A percentile compares a stretch with the other conserved stretches of the same genome.
These are phyloP conservation scores for Ogataea nitratoaversa DNA, from an alignment of 805 yeast species.

Conservation along the genomic window DNA sequence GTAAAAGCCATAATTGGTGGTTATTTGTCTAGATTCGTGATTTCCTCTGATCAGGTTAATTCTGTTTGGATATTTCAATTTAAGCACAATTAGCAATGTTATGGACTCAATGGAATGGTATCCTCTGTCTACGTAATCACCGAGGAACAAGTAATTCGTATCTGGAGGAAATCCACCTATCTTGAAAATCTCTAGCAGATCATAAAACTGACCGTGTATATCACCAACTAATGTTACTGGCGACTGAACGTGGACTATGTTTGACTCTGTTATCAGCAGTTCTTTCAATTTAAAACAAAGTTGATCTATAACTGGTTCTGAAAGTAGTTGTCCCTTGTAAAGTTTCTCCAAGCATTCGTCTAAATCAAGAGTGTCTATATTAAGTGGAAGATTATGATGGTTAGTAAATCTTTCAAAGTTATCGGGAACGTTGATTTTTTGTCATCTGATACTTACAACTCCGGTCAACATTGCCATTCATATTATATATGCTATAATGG, in stretches of 20 bases:
- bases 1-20: conserved; percentile 95
- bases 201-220: conserved; percentile 96
- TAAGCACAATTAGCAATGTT: conserved; percentile 71
- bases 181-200: conserved; percentile 83
- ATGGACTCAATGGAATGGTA: conserved; percentile 92
- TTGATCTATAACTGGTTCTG: conserved; percentile 66
- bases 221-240: conserved; percentile 98
- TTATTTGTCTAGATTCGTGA: conserved; percentile 94
- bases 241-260: conserved; percentile 75
- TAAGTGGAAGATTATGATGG: not conserved
- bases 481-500: not conserved
- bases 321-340: conserved; percentile 59
- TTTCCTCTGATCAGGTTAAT: conserved; percentile 86
- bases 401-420: not conserved
- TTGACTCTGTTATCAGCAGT: conserved; percentile 71
- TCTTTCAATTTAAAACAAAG: conserved; percentile 81
- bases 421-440: not conserved
- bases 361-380: conserved; percentile 39
- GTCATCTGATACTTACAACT: not conserved
- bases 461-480: not conserved
- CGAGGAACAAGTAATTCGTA: conserved; percentile 88
- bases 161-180: conserved; percentile 93
- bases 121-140: conserved; percentile 96
- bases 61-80: conserved; percentile 82
- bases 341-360: conserved; percentile 69